phyloP scores from a whole-genome alignment of 108 stramenopile species.

The Seminavis robusta region DNA sequence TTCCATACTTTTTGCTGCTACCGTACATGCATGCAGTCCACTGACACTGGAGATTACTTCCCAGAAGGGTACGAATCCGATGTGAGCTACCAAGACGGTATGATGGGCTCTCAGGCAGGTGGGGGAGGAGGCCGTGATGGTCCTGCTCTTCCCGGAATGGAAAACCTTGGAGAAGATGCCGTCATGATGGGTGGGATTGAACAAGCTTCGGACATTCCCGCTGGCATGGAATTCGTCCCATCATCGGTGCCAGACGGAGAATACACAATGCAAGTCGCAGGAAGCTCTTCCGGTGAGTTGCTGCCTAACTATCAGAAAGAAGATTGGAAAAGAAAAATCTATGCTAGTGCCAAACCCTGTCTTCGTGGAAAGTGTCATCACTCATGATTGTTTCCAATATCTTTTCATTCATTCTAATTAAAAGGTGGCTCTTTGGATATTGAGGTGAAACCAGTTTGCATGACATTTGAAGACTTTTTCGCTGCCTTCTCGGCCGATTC shows the following conservation, averaged over 20 bases:
- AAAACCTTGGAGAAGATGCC: slow-evolving; percentile 72
- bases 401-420: neutral
- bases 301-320: too few species aligned
- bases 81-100: slow-evolving; percentile 59
- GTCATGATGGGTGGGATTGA: slow-evolving; percentile 64
- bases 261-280: slow-evolving; percentile 54
- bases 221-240: slow-evolving; percentile 78
- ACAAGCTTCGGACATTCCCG: slow-evolving; percentile 59
- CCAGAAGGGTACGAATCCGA: slow-evolving; percentile 76
- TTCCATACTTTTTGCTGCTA: neutral
- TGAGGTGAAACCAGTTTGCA: slow-evolving; percentile 65
- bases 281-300: slow-evolving; percentile 39
- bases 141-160: slow-evolving; percentile 76
- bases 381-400: neutral
- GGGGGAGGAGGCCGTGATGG: slow-evolving; percentile 35
- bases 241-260: slow-evolving; percentile 67
- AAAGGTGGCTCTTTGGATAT: slow-evolving; percentile 26
- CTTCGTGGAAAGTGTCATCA: neutral
- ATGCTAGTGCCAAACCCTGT: neutral
- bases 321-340: neutral
- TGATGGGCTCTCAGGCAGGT: slow-evolving; percentile 59
- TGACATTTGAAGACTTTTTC: slow-evolving; percentile 86
- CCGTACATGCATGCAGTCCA: slow-evolving; percentile 25
- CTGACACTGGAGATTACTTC: slow-evolving; percentile 80
- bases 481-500: slow-evolving; percentile 64